These are phyloP conservation scores for Akanthomyces dipterigenus DNA, from an alignment of 2,329 filamentous ascomycete genomes.

Conservation along the genomic window DNA sequence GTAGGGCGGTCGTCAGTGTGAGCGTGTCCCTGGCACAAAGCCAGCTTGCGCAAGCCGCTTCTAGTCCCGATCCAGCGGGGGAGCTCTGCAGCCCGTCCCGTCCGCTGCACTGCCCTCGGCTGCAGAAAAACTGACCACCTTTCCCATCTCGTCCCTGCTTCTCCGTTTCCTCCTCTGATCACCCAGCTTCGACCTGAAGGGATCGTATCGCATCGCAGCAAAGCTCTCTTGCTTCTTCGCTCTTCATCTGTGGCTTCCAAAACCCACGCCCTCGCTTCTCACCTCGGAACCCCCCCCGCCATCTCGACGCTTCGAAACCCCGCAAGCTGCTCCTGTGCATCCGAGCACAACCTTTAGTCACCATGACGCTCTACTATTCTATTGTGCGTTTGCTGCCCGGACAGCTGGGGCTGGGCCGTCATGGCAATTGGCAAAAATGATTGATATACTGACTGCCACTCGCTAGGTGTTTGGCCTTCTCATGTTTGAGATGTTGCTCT, in stretches of 20 bases:
- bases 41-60: conserved; percentile 5
- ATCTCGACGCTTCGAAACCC: background rate
- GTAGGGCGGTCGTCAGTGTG: conserved; percentile 7
- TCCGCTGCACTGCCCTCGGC: background rate
- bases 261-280: background rate
- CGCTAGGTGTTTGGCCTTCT: conserved; percentile 73
- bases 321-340: background rate
- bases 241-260: background rate
- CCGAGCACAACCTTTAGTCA: conserved; percentile 22
- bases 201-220: background rate
- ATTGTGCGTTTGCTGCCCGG: conserved; percentile 32
- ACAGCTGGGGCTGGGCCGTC: background rate
- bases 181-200: background rate
- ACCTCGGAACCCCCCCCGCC: background rate
- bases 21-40: background rate
- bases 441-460: conserved; percentile 19
- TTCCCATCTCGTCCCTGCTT: conserved; percentile 1
- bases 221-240: background rate
- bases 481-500: conserved; percentile 75
- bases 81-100: background rate
- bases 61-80: conserved; percentile 6
- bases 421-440: background rate
- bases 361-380: conserved; percentile 53
- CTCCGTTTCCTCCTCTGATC: background rate
- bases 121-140: conserved; percentile 5